Percentiles rank a stretch among this genome's conserved stretches.
phyloP scores from a whole-genome alignment of 1,284 basidiomycete species.

The Phenoliferia sp. region DNA sequence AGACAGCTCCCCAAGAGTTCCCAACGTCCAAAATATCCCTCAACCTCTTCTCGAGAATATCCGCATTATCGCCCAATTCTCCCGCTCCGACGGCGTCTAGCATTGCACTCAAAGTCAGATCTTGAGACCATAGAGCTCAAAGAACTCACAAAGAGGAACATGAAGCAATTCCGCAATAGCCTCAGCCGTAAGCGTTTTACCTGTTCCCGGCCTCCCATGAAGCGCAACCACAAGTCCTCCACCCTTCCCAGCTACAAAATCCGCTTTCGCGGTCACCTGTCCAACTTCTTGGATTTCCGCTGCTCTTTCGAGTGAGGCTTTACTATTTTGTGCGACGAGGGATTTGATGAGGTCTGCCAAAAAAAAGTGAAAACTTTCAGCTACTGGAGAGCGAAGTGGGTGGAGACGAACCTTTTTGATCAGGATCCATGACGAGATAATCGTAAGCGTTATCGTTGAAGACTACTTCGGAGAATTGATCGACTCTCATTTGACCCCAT shows the following conservation, averaged over 20 bases:
- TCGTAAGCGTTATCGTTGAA: slow-evolving; percentile 58
- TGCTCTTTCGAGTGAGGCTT: background rate
- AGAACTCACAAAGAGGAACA: slow-evolving; percentile 46
- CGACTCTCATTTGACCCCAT: slow-evolving; percentile 50
- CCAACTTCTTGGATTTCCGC: background rate
- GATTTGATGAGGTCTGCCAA: slow-evolving; percentile 12
- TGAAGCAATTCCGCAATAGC: slow-evolving; percentile 58
- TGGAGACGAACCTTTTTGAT: slow-evolving; percentile 6
- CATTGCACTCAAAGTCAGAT: background rate
- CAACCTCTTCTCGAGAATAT: slow-evolving; percentile 47
- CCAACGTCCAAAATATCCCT: slow-evolving; percentile 43
- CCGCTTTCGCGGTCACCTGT: slow-evolving; percentile 4
- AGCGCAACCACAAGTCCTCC: slow-evolving; percentile 18
- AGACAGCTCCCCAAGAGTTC: slow-evolving; percentile 7
- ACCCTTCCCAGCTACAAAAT: slow-evolving; percentile 25
- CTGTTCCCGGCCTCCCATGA: slow-evolving; percentile 31
- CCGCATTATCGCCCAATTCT: slow-evolving; percentile 45
- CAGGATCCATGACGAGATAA: slow-evolving; percentile 51
- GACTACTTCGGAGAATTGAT: slow-evolving; percentile 43
- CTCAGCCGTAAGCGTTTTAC: slow-evolving; percentile 53
- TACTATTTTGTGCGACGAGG: slow-evolving; percentile 18
- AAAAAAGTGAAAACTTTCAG: background rate
- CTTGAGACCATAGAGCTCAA: too few relatives aligned
- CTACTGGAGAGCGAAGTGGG: background rate
- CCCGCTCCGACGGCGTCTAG: slow-evolving; percentile 1